Evolutionary conservation across 768 basidiomycete genomes (phyloP), one percentile per base, ranked within the genome.

Genomic region (Favolaschia claudopus): DNA sequence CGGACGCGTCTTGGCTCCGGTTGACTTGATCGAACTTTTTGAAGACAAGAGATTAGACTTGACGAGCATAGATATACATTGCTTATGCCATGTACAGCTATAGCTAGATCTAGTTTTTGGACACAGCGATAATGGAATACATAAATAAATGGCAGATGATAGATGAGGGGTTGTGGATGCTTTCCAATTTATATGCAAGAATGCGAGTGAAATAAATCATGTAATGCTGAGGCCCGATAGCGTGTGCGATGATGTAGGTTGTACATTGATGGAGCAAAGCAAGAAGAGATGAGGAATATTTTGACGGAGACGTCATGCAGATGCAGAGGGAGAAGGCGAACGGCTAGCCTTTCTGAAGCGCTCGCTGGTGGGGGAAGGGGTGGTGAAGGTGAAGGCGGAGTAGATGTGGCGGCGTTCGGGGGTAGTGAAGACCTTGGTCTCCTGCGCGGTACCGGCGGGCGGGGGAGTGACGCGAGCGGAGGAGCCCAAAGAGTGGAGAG

Each of bases 331-430:
- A 54, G 52, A 4, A 42, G 43, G 34, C 44, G 59, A 50, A 34
- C 75, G 74, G 31, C 72, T 77, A 20, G 74, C 71, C 69, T 80
- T 76, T 66, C 74, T 81, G 73, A 82, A 82, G 53, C 86, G 85
- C 55, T 83, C 75, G 49, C 82, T 80, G 1, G 84, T 78, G 10
- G 84, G 85, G 1, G 88, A 88, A 7, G 91, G 91, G 1, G 89
- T 88, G 15, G 86, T 82, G 76, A 93, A 93, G 4, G 91, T 92
- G 70, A 93, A 93, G 5, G 89, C 81, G 20, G 89, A 80, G 70
- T 89, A 91, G 58, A 87, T 87, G 58, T 79, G 82, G 68, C 87
- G 86, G 66, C 89, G 85, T 67, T 92, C 88, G 5, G 91, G 90
- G 5, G 91, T 91, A 17, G 87, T 85, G 62, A 91, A 86, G n/a